These are phyloP conservation scores for Pelargonium myrrhifolium DNA, from an alignment of 441 rosid genomes.

Conservation along the genomic window DNA sequence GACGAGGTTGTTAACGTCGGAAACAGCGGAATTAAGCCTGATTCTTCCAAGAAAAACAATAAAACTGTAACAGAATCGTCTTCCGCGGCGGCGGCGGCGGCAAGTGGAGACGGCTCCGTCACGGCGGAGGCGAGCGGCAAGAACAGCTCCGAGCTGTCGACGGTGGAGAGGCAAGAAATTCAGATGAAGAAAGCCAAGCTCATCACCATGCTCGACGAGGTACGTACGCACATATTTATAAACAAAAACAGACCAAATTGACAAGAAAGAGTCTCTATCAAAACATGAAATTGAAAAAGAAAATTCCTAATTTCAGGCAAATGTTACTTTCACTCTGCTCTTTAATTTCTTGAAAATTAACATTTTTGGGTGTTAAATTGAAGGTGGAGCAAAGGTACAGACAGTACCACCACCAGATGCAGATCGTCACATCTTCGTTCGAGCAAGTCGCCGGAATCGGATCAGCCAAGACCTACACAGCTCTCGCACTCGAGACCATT, in stretches of 20 bases:
- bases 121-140: conserved; percentile 42
- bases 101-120: conserved; percentile 40
- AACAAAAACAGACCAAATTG: background rate
- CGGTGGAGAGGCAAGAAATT: conserved; percentile 90
- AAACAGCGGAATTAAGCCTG: conserved; percentile 35
- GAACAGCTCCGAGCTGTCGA: conserved; percentile 49
- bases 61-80: conserved; percentile 47
- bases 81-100: conserved; percentile 13
- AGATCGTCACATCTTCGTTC: conserved; percentile 51
- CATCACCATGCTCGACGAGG: conserved; percentile 89
- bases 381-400: conserved; percentile 73
- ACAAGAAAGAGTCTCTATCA: conserved; percentile 23
- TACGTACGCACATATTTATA: conserved; percentile 19
- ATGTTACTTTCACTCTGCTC: conserved; percentile 15
- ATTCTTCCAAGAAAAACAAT: conserved; percentile 35
- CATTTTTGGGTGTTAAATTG: conserved; percentile 3
- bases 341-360: conserved; percentile 4
- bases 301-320: background rate
- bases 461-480: conserved; percentile 59
- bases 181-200: conserved; percentile 98
- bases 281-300: conserved; percentile 7
- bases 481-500: conserved; percentile 59
- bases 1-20: conserved; percentile 89
- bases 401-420: conserved; percentile 71
- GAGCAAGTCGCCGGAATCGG: conserved; percentile 61